These are phyloP conservation scores for Ascochyta lentis DNA, from an alignment of 2,329 filamentous ascomycete species.

Conservation along the genomic window DNA sequence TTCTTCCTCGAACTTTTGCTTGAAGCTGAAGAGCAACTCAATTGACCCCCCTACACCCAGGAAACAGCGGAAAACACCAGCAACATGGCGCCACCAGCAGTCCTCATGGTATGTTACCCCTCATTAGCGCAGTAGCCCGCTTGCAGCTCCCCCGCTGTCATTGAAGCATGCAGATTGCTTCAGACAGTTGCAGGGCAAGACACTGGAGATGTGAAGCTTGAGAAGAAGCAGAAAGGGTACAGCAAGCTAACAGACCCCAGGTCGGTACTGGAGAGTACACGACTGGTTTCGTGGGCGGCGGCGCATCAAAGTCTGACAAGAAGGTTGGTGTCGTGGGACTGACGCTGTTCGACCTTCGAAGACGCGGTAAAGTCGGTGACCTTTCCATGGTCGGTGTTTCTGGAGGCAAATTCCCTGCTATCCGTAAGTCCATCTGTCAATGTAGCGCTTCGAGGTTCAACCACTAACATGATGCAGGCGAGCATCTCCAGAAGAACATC, in stretches of 20 bases:
- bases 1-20: neutral
- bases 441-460: neutral
- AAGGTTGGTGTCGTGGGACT: slow-evolving; percentile 93
- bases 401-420: slow-evolving; percentile 88
- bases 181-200: neutral
- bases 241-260: slow-evolving; percentile 45
- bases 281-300: slow-evolving; percentile 87
- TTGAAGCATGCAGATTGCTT: neutral
- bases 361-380: slow-evolving; percentile 84
- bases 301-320: slow-evolving; percentile 87
- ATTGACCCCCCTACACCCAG: slow-evolving; percentile 8
- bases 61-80: slow-evolving; percentile 3
- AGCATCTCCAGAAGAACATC: slow-evolving; percentile 89
- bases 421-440: slow-evolving; percentile 64
- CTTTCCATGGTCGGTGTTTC: slow-evolving; percentile 90
- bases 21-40: slow-evolving; percentile 8
- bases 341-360: slow-evolving; percentile 85
- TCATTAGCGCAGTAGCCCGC: slow-evolving; percentile 14
- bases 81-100: slow-evolving; percentile 58
- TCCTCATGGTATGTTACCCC: slow-evolving; percentile 53
- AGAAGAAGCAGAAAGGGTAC: neutral
- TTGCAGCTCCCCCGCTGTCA: neutral
- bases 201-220: neutral
- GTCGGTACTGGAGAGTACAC: slow-evolving; percentile 96
- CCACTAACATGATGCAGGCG: slow-evolving; percentile 59